Conservation (phyloP, 202 grass and related monocot genomes). For the Zizania palustris region DNA sequence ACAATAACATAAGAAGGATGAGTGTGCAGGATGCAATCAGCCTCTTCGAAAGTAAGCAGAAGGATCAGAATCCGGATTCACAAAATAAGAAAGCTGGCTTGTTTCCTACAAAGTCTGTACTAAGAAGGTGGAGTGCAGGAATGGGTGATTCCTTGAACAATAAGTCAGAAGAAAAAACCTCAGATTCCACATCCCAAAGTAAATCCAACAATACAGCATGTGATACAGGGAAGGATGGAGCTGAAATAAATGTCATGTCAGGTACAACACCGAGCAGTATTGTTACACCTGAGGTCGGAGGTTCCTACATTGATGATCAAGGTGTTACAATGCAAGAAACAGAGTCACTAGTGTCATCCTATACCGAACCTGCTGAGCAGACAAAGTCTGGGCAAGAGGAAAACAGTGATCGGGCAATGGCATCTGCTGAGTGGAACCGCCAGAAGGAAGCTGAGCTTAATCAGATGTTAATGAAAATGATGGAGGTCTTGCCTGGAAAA, state of each 20-base stretch:
- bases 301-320: conserved; percentile 38
- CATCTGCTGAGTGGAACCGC: conserved; percentile 86
- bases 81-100: conserved; percentile 74
- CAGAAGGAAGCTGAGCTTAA: conserved; percentile 97
- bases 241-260: conserved; percentile 48
- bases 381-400: conserved; percentile 58
- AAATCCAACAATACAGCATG: conserved; percentile 47
- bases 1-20: conserved; percentile 79
- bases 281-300: conserved; percentile 36
- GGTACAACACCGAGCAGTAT: conserved; percentile 30
- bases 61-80: conserved; percentile 64
- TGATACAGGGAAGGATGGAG: conserved; percentile 50
- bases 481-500: conserved; percentile 83
- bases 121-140: conserved; percentile 96
- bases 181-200: conserved; percentile 54
- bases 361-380: conserved; percentile 47
- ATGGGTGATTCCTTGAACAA: conserved; percentile 71
- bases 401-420: conserved; percentile 53
- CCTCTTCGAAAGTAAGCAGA: conserved; percentile 97
- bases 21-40: conserved; percentile 98
- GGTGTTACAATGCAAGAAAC: conserved; percentile 37
- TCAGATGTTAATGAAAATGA: conserved; percentile 98
- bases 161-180: conserved; percentile 56
- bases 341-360: conserved; percentile 32
- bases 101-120: conserved; percentile 72